Evolutionary conservation across 192 early-diverging fungal species (phyloP).

Genomic region (Coemansia sp.): DNA sequence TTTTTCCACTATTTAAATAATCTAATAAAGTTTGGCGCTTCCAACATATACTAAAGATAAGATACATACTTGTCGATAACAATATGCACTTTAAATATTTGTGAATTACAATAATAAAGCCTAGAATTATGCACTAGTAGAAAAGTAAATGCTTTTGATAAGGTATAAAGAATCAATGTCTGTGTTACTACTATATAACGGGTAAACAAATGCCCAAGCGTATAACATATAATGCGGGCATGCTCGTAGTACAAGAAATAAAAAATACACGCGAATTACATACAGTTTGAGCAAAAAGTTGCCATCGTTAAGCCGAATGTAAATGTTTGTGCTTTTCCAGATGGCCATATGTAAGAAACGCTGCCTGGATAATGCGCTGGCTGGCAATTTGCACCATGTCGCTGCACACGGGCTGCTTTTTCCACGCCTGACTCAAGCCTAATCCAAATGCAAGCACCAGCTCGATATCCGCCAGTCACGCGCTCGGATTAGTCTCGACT

Average conservation of each 20-base stretch:
- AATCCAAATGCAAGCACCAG: slow-evolving; percentile 26
- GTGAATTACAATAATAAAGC: too few species aligned
- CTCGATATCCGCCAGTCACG: slow-evolving; percentile 18
- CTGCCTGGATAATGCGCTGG: slow-evolving; percentile 40
- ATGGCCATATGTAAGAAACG: slow-evolving; percentile 23
- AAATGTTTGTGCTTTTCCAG: slow-evolving; percentile 1
- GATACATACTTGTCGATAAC: too few species aligned
- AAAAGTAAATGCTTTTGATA: too few species aligned
- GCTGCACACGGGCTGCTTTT: slow-evolving; percentile 31
- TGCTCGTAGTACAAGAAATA: slow-evolving; percentile 63
- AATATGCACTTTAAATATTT: too few species aligned
- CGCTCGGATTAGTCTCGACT: slow-evolving; percentile 18
- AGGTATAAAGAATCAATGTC: too few species aligned
- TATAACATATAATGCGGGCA: slow-evolving; percentile 64
- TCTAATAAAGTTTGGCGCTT: too few species aligned
- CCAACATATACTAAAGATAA: too few species aligned
- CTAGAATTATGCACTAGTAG: too few species aligned
- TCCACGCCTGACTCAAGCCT: slow-evolving; percentile 18
- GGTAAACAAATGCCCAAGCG: slow-evolving; percentile 61
- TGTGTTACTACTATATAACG: too few species aligned
- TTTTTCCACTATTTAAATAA: too few species aligned
- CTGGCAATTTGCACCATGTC: slow-evolving; percentile 38
- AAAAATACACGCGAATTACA: slow-evolving; percentile 77
- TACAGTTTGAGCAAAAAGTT: slow-evolving; percentile 86
- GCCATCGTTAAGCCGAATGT: slow-evolving; percentile 57